Conservation (phyloP, 805 yeast species). For the Dipodascus geniculatus region DNA sequence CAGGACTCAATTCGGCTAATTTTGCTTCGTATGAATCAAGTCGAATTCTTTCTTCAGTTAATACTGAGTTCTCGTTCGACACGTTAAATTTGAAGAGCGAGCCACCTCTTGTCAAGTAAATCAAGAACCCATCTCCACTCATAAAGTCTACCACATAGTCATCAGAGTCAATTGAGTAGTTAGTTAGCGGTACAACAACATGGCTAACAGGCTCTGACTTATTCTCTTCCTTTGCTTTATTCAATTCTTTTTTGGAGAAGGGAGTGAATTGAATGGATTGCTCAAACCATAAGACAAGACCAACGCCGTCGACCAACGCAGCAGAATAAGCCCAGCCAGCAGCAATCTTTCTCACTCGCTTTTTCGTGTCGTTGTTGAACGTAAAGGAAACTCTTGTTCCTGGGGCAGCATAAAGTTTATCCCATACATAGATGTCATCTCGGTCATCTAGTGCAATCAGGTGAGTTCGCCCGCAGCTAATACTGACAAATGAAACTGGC, state of each 20-base stretch:
- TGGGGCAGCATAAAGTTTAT: slow-evolving; percentile 20
- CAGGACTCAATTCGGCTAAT: slow-evolving; percentile 15
- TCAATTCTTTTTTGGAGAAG: neutral
- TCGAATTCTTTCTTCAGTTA: slow-evolving; percentile 17
- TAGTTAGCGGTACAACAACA: slow-evolving; percentile 10
- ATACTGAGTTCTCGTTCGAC: slow-evolving; percentile 8
- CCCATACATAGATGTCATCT: slow-evolving; percentile 52
- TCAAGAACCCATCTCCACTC: slow-evolving; percentile 40
- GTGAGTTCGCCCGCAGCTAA: slow-evolving; percentile 55
- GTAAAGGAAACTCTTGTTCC: slow-evolving; percentile 10
- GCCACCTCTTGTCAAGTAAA: slow-evolving; percentile 39
- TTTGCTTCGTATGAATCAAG: slow-evolving; percentile 24
- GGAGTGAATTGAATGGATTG: slow-evolving; percentile 10
- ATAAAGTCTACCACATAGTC: slow-evolving; percentile 38
- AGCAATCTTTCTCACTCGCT: slow-evolving; percentile 26
- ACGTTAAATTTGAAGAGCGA: slow-evolving; percentile 28
- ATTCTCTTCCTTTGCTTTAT: slow-evolving; percentile 11
- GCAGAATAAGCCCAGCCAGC: slow-evolving; percentile 62
- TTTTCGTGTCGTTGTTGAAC: slow-evolving; percentile 1
- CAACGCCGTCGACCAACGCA: slow-evolving; percentile 36
- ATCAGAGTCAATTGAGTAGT: neutral
- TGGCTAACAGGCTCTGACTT: slow-evolving; percentile 4
- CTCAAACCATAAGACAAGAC: slow-evolving; percentile 47
- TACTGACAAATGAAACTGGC: slow-evolving; percentile 29
- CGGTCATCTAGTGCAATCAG: slow-evolving; percentile 45